Conservation (phyloP, 306 rosid species). For the Cercis canadensis region DNA sequence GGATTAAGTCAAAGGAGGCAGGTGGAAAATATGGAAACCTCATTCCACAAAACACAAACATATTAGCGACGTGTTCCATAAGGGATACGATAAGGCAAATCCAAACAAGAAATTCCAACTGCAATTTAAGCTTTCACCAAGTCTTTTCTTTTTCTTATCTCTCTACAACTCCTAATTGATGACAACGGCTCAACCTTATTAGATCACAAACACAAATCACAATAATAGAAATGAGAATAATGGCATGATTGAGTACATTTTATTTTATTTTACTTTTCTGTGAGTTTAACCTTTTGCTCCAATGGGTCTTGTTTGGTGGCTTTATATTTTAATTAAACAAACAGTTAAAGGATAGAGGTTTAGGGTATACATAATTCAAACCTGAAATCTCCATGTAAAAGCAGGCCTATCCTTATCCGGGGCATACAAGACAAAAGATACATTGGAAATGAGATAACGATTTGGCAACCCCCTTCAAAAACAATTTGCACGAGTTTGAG, state of each 20-base stretch:
- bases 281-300: slow-evolving; percentile 25
- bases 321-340: background rate
- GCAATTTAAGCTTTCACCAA: slow-evolving; percentile 17
- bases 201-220: slow-evolving; percentile 33
- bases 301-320: slow-evolving; percentile 15
- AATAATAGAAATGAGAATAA: slow-evolving; percentile 12
- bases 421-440: slow-evolving; percentile 43
- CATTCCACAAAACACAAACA: slow-evolving; percentile 10
- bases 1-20: slow-evolving; percentile 41
- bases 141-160: background rate
- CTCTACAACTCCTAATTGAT: background rate
- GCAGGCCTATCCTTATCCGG: slow-evolving; percentile 36
- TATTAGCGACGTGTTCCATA: slow-evolving; percentile 32
- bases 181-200: no score
- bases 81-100: slow-evolving; percentile 32
- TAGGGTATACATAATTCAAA: slow-evolving; percentile 30
- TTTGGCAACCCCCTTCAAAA: slow-evolving; percentile 42
- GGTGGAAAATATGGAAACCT: slow-evolving; percentile 32
- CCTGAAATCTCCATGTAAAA: slow-evolving; percentile 25
- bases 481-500: slow-evolving; percentile 25
- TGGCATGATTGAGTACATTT: slow-evolving; percentile 27
- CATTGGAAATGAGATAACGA: slow-evolving; percentile 42
- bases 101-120: slow-evolving; percentile 40
- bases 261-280: slow-evolving; percentile 8
- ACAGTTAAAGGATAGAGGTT: slow-evolving; percentile 3